Base-by-base conservation (phyloP, 129 eudicot species). In the Heracleum sosnowskyi region DNA sequence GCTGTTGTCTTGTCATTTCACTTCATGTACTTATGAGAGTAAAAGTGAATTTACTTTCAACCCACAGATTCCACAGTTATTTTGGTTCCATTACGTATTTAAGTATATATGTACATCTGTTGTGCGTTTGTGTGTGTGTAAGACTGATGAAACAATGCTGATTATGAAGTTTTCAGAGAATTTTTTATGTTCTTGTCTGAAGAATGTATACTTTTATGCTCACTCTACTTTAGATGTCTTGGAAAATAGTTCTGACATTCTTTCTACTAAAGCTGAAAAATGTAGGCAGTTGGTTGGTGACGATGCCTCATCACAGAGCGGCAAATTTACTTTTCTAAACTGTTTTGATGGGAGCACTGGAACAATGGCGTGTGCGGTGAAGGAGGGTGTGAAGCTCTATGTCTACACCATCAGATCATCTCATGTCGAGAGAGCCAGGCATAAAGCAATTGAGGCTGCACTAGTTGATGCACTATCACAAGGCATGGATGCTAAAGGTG, bases 281-380 rank as follows among this genome's bases (percentile, higher is more conserved):
- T 92, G 96, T 80, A 85, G 99, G 83, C 77, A 87, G 60, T 64
- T 92, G 75, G 96, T 96, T 28, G 99, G 97, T 36, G 88, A 91
- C 80, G 84, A 82, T 10, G 96, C 94, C 31, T 86, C 98, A 77
- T 92, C 98, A 28, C 87, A 93, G 84, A 95, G 98, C 82, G 98
- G 98, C 73, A 47, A 90, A 69, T 92, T 95, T 41, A 91, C 96
- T 11, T 57, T 90, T 76, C 78, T 95, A 51, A 86, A 90, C 80
- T 95, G 96, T 79, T 87, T 92, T 2, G 97, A 91, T 29, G 91
- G 93, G 83, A 80, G 94, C 81, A 81, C 97, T 7, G 98, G 98
- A 82, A 95, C 97, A 55, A 36, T 90, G 55, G 98, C 97, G 36
- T 95, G 98, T 42, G 75, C 84, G 28, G 97, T 89, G 53, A 95